Evolutionary conservation across 2,329 filamentous ascomycete genomes (phyloP).

Genomic region (Ilyonectria destructans): DNA sequence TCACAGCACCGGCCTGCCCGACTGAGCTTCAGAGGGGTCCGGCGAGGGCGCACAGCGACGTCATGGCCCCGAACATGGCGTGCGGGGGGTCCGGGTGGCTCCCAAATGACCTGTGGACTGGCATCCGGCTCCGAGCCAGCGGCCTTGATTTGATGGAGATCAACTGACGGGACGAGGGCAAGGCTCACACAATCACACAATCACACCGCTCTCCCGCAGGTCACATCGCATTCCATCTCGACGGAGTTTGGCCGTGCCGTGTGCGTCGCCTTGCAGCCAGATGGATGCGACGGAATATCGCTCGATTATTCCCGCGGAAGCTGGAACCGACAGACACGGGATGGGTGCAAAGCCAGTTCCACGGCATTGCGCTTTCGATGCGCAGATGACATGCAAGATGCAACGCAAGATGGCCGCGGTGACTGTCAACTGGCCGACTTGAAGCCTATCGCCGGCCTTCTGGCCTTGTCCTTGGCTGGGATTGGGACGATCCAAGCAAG

Average conservation of each 20-base stretch:
- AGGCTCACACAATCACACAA: neutral
- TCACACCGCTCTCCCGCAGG: neutral
- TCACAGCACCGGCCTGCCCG: conserved; percentile 6
- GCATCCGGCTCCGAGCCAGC: neutral
- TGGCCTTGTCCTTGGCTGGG: neutral
- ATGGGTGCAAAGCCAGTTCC: neutral
- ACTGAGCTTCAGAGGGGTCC: conserved; percentile 9
- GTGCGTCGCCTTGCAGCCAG: neutral
- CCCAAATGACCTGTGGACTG: neutral
- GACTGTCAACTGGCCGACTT: neutral
- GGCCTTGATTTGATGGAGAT: neutral
- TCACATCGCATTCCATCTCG: neutral
- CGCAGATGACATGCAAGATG: conserved; percentile 4
- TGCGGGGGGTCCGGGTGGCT: too few species aligned
- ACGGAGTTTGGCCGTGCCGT: neutral
- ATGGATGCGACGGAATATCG: neutral
- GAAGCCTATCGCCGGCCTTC: neutral
- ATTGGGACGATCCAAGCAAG: neutral
- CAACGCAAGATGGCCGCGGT: neutral
- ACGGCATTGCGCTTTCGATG: conserved; percentile 4
- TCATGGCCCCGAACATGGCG: conserved; percentile 11
- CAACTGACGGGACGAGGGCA: neutral
- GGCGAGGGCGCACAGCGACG: conserved; percentile 22
- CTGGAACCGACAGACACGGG: neutral
- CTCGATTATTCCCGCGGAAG: too few species aligned